These are phyloP conservation scores for Colletotrichum agaves DNA, from an alignment of 2,329 filamentous ascomycete genomes.

Conservation along the genomic window DNA sequence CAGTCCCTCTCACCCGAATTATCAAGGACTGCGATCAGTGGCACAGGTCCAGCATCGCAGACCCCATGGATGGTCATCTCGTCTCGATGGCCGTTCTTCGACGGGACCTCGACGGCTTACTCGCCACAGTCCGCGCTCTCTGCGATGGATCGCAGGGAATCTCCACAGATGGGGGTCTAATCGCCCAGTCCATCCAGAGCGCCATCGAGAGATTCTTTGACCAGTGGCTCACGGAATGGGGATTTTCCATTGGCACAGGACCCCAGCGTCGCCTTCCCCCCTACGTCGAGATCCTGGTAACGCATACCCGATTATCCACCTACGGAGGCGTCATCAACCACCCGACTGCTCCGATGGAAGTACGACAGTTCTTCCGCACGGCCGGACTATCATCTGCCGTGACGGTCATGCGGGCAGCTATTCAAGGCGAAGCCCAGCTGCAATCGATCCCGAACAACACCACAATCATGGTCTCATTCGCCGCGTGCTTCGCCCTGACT, in stretches of 20 bases:
- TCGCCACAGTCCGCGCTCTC: conserved; percentile 66
- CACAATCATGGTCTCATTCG: conserved; percentile 82
- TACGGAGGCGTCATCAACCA: conserved; percentile 81
- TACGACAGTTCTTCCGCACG: conserved; percentile 78
- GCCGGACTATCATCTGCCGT: conserved; percentile 77
- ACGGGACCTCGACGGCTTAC: conserved; percentile 70
- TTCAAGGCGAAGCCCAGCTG: conserved; percentile 75
- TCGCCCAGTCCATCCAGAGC: conserved; percentile 67
- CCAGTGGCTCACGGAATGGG: conserved; percentile 73
- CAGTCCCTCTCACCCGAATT: conserved; percentile 72
- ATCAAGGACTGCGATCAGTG: conserved; percentile 76
- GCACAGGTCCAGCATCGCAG: conserved; percentile 72
- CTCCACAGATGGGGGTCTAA: conserved; percentile 60
- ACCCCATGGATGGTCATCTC: conserved; percentile 75
- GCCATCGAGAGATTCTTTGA: conserved; percentile 75
- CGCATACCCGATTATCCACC: conserved; percentile 78
- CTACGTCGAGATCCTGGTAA: conserved; percentile 80
- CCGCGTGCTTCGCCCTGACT: conserved; percentile 75
- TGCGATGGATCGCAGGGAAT: conserved; percentile 66
- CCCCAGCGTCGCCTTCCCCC: conserved; percentile 71
- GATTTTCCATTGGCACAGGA: conserved; percentile 63
- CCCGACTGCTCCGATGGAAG: conserved; percentile 74
- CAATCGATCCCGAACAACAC: conserved; percentile 84
- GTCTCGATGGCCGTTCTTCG: conserved; percentile 77
- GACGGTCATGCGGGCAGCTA: conserved; percentile 79